phyloP scores from a whole-genome alignment of 192 early-diverging fungal species.

The Podila epigama region DNA sequence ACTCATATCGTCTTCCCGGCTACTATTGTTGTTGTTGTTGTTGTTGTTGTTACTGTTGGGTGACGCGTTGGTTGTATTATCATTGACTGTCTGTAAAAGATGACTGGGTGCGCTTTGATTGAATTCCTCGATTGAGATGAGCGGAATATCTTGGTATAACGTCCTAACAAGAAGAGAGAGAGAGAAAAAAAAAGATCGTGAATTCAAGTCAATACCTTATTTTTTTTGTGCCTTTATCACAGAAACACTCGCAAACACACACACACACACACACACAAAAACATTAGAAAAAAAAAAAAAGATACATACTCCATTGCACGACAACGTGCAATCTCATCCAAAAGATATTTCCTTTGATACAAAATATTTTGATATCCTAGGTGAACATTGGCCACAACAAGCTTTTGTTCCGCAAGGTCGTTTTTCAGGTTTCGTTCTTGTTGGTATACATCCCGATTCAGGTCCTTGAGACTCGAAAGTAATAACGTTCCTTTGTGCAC shows the following conservation, averaged over 20 bases:
- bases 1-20: neutral
- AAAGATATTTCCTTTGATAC: conserved; percentile 47
- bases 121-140: conserved; percentile 41
- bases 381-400: conserved; percentile 23
- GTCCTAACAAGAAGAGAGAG: conserved; percentile 8
- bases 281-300: neutral
- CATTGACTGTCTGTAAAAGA: no score
- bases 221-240: neutral
- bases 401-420: conserved; percentile 35
- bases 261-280: neutral
- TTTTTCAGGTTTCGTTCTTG: conserved; percentile 32
- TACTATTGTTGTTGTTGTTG: neutral
- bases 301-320: conserved; percentile 38
- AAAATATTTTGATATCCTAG: conserved; percentile 41
- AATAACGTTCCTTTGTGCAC: neutral
- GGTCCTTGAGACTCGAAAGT: conserved; percentile 18
- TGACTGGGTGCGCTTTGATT: conserved; percentile 14
- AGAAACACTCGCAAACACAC: neutral
- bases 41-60: neutral
- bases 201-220: no score
- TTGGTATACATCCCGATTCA: conserved; percentile 28
- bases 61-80: no score
- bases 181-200: neutral
- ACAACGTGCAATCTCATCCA: conserved; percentile 42
- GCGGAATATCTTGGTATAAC: conserved; percentile 39